These are phyloP conservation scores for Pneumocystis carinii DNA, from an alignment of 1,139 yeast species.

Conservation along the genomic window DNA sequence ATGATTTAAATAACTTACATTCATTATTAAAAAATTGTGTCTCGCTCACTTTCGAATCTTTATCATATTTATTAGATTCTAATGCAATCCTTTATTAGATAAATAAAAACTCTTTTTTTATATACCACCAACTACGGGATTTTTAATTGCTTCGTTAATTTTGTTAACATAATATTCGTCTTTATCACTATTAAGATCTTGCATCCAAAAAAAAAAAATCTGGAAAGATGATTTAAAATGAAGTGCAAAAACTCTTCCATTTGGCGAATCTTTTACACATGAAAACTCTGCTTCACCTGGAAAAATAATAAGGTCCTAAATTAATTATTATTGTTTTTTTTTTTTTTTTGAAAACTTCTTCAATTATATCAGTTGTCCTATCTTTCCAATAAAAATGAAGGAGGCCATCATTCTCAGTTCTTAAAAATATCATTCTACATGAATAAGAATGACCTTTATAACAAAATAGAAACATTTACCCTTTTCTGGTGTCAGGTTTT, in stretches of 20 bases:
- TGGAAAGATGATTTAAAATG: slow-evolving; percentile 74
- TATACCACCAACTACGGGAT: slow-evolving; percentile 3
- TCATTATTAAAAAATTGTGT: background rate
- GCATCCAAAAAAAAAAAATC: slow-evolving; percentile 80
- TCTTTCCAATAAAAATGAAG: slow-evolving; percentile 13
- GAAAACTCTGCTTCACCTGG: slow-evolving; percentile 89
- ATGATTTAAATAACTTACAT: background rate
- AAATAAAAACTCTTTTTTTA: background rate
- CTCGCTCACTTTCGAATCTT: background rate
- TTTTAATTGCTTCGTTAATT: slow-evolving; percentile 12
- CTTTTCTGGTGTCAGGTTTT: slow-evolving; percentile 13
- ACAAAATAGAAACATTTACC: slow-evolving; percentile 2
- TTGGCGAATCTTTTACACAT: slow-evolving; percentile 54
- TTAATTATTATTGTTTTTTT: slow-evolving; percentile 27
- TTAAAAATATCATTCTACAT: slow-evolving; percentile 5
- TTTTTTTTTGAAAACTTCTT: slow-evolving; percentile 16
- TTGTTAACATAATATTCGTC: slow-evolving; percentile 7
- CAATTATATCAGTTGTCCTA: slow-evolving; percentile 8
- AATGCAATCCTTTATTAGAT: background rate
- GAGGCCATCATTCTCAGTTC: slow-evolving; percentile 10
- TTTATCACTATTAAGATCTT: slow-evolving; percentile 29
- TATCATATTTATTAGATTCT: background rate
- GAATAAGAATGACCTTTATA: background rate
- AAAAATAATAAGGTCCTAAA: slow-evolving; percentile 52
- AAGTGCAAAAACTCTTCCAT: slow-evolving; percentile 77